Base-by-base conservation (phyloP, 495 filamentous ascomycete genomes). In the Lasiosphaeria miniovina region DNA sequence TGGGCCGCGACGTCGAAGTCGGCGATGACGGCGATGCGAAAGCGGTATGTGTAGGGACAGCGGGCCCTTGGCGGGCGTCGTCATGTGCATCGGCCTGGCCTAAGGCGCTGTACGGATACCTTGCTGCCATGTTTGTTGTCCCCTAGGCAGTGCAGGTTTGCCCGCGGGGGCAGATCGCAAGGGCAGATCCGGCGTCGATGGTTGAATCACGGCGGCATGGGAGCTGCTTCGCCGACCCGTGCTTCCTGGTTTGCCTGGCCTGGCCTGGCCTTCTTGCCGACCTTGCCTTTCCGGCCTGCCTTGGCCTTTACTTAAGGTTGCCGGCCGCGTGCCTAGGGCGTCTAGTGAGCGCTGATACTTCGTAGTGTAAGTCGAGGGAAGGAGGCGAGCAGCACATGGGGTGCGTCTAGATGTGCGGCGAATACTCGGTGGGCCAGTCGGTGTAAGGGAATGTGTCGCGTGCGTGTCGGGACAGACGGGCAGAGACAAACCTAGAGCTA, bases 111-210 rank as follows among this genome's bases (percentile, higher is more conserved):
- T 46, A n/a, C 11, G 43, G 12, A 14, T 74, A 68, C 43, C 56
- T 66, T 59, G 65, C 61, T 65, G 71, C 67, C 73, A 75, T 75
- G 55, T 54, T 54, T 33, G n/a, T 41, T 34, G 38, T 36, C 35
- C 14, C 32, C 4, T 52, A 41, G 54, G 6, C 40, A 50, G 36
- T 51, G 15, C 17, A 15, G 40, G 32, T 36, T 51, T 6, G 7
- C 43, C 3, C 12, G 9, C 12, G 11, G 11, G 24, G n/a, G 49
- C 49, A 51, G 49, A 51, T 51, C 49, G 17, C n/a, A 31, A 24
- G 24, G 24, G 24, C 24, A 2, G 24, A 24, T 24, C 24, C 32
- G 49, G 0, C 49, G 24, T 6, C 32, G 5, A 5, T 31, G 49
- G 49, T n/a, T 51, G 36, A 36, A 10, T 55, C 52, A 55, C 6